phyloP scores from a whole-genome alignment of 805 yeast genomes.

The Cyberlindnera misumaiensis region DNA sequence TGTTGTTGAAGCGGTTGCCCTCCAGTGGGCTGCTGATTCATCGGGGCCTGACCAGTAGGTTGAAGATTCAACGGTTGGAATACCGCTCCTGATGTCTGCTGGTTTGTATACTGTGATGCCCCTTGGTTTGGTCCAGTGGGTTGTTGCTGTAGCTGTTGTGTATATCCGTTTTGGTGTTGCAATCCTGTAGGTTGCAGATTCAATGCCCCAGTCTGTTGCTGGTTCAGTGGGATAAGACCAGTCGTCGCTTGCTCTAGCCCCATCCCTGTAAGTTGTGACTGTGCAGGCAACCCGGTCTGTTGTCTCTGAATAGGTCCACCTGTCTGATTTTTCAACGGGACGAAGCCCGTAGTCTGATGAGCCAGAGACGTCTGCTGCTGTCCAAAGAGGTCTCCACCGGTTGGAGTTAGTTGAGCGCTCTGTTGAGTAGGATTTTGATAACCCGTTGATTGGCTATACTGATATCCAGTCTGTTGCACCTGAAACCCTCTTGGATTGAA shows the following conservation, averaged over 20 bases:
- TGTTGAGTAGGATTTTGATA: constrained; percentile 5
- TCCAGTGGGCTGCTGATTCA: constrained; percentile 14
- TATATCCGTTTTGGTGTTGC: neutral
- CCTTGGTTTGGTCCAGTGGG: neutral
- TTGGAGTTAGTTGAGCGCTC: constrained; percentile 9
- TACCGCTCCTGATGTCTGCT: no score
- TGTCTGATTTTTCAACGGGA: constrained; percentile 7
- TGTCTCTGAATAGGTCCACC: constrained; percentile 38
- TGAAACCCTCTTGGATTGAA: no score
- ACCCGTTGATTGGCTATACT: constrained; percentile 14
- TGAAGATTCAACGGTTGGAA: neutral
- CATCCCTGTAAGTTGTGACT: constrained; percentile 14
- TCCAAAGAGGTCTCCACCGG: constrained; percentile 8
- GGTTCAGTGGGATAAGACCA: constrained; percentile 1
- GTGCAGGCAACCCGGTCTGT: constrained; percentile 55
- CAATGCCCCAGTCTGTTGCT: constrained; percentile 9
- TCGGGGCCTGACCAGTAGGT: constrained; percentile 6
- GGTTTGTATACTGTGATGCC: no score
- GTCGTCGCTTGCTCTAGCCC: neutral
- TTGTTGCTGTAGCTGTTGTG: neutral
- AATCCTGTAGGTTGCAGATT: neutral
- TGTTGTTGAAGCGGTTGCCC: constrained; percentile 29
- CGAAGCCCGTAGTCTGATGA: constrained; percentile 10
- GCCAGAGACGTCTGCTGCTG: constrained; percentile 1
- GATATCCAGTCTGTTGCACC: constrained; percentile 18